Evolutionary conservation across 495 filamentous ascomycete species (phyloP), one percentile per base, ranked within the genome.

Genomic region (Saxophila tyrrhenica): DNA sequence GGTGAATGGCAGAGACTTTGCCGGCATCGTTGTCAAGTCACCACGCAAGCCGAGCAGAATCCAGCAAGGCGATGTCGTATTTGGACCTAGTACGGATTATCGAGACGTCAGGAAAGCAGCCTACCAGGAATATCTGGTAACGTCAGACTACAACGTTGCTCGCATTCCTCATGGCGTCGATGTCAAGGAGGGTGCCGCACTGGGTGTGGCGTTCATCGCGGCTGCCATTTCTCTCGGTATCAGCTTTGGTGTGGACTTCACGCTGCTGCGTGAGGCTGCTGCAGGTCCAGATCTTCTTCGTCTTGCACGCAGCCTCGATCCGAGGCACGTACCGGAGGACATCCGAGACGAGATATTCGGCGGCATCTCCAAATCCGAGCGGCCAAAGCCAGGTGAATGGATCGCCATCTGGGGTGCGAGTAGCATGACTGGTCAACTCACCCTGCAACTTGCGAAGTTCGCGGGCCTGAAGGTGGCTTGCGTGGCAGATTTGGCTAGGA

Each of bases 381-480:
- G 73, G 32, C 69, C 74, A 1, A 65, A 67, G 45, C 39, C 56
- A 9, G 80, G 78, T 0, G 82, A 85, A 25, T 86, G 81, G 82
- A 63, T 86, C 51, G 79, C 74, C 11, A 77, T 85, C 15, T 86
- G 82, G 82, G 83, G 81, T 59, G 82, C 81, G 76, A 70, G 66
- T 0, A 82, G 80, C 38, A 82, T 76, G 1, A 81, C 79, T 2
- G 82, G 80, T 0, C 72, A 75, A 46, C 65, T 79, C 24, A 73
- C 77, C 9, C 64, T 83, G 15, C 80, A 85, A 64, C 66, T 85
- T 7, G 80, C 80, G 16, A 79, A 78, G 38, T 69, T 82, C 0
- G 73, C 72, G 15, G 78, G 80, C 0, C 62, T 86, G 3, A 71
- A 72, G 25, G 76, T 81, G 1, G 75, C 83, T 17, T 71, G 71